Base-by-base conservation (phyloP, 768 basidiomycete species). In the Lentinus tigrinus region DNA sequence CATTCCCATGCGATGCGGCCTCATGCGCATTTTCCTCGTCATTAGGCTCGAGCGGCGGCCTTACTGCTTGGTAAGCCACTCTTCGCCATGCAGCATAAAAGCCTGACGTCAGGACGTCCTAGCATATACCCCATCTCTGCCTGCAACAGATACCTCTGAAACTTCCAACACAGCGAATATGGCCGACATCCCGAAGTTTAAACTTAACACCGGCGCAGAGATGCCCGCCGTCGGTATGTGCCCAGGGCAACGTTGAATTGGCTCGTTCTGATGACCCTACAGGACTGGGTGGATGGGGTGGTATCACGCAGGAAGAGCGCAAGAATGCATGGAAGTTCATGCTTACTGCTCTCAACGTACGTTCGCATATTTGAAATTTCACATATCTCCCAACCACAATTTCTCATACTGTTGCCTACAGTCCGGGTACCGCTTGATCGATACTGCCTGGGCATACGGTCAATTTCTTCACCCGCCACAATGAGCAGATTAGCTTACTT, bases 251-350 rank as follows among this genome's bases (percentile, higher is more conserved):
- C 42, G 10, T 19, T 16, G 13, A 3, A 10, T n/a, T 21, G 31
- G 4, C 7, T 24, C 23, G 19, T n/a, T 8, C 21, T 3, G n/a
- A n/a, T 16, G 24, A 11, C 7, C 19, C 21, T 50, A 6, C 21
- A 77, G 78, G 75, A 13, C 69, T 72, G 39, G 80, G 81, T 11
- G 68, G 75, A 13, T 82, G 72, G 69, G 72, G 72, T 17, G 77
- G 75, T 9, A 19, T 63, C 1, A 72, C 69, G 28, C 54, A 69
- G 3, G 74, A 76, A 54, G 68, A 70, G n/a, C 72, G 70, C 31
- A 73, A 58, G 7, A 66, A 64, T 17, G 75, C 71, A 1, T 69
- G 73, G 57, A 63, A 61, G 17, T 81, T 78, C 77, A 70, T 79
- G 53, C 42, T 74, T 13, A 68, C 70, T 21, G 80, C 78, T 19